Base-by-base conservation (phyloP, 169 alveolate species). In the Eimeria necatrix region DNA sequence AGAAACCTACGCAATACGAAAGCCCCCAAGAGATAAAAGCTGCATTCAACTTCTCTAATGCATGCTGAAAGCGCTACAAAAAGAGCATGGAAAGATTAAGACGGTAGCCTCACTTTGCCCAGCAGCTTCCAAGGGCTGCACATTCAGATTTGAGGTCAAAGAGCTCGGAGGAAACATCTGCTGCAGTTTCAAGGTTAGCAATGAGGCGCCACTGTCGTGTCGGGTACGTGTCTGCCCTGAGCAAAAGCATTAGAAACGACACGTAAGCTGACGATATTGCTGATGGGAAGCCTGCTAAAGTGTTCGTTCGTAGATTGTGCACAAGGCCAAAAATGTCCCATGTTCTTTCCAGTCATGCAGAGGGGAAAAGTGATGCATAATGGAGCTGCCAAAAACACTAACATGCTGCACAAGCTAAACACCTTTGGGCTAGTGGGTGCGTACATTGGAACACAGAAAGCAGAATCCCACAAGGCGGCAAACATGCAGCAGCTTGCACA, bases 181-280 rank as follows among this genome's bases (percentile, higher is more conserved):
- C 87, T 76, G 96, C 95, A 16, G 98, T 97, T 80, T 97, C 97
- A 4, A 97, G 68, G 73, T 97, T 97, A 14, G 98, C 98, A 76
- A 97, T 74, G 18, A 93, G 93, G 70, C 94, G 93, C 98, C 98
- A 97, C 93, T 96, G 97, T 18, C 89, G 95, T 22, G 97, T 95
- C 51, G 98, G 98, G 85, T 96, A 97, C n/a, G 92, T 94, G 95
- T 95, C 96, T 60, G 97, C 95, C 56, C 97, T 96, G 64, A 96
- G 46, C 84, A 48, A 52, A 53, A 49, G 32, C 9, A 18, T 24
- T 41, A 86, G 46, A 32, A 16, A 76, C 49, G 4, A 3, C 49
- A 46, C 0, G n/a, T n/a, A 20, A 4, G 46, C 41, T 32, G 41
- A 32, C 41, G 41, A 32, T 32, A 32, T 32, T 32, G 41, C 0